Base-by-base conservation (phyloP, 306 rosid genomes). In the Malus sieversii region DNA sequence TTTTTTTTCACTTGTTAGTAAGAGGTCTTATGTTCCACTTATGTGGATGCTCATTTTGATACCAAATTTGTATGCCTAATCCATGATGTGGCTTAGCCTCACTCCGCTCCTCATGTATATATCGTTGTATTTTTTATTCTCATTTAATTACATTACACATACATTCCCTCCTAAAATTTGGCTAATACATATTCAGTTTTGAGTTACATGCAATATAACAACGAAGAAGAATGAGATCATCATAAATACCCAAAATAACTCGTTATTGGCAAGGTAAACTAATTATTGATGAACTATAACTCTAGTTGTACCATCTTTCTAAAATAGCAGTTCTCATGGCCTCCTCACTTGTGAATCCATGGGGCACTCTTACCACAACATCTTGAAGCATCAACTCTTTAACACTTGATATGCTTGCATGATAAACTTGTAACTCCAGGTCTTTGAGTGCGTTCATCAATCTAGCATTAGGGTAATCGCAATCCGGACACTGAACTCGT, bases 381-480 rank as follows among this genome's bases (percentile, higher is more conserved):
- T 84, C 87, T 78, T 86, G 92, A 19, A 88, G 80, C 84, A 88
- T 76, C 7, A 82, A 6, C 18, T 86, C 88, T 48, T 88, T 84
- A 60, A 88, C 82, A 46, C 76, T 85, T 11, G 90, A 82, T 8
- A 86, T 68, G 52, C 87, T 82, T 25, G 88, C 88, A 57, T 86
- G 85, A 25, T 80, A 83, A 59, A 86, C 59, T 46, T 76, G 79
- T 44, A 88, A 45, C 33, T 78, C 70, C 8, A 88, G 71, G 8
- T 82, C 84, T 59, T 78, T 77, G 0, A 88, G 68, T 44, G 81
- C 86, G 71, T 75, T 77, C 88, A 88, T 70, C 27, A 88, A 68
- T 67, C 85, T 80, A 1, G 90, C 92, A 22, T 75, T 27, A 1
- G 92, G 88, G 74, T 82, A 66, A 71, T 84, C 79, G 59, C 62